Conservation (phyloP, 768 basidiomycete species). For the Leccinum ochraceum region DNA sequence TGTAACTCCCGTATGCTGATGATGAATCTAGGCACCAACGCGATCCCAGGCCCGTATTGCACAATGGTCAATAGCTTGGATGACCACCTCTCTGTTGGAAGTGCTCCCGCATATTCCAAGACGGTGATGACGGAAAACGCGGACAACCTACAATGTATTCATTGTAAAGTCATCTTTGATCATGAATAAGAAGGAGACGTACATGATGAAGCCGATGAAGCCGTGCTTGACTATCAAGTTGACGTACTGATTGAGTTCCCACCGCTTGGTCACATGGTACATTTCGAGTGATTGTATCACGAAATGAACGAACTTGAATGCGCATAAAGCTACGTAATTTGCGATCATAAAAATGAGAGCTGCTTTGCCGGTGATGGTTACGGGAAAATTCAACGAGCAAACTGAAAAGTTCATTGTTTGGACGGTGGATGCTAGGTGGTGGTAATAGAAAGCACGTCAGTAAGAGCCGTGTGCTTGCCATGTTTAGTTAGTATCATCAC, state of each 20-base stretch:
- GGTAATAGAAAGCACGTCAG: neutral
- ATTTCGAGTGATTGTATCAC: neutral
- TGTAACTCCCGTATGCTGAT: conserved; percentile 29
- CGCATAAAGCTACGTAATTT: neutral
- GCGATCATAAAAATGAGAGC: neutral
- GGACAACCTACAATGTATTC: neutral
- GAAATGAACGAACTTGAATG: neutral
- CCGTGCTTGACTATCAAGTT: neutral
- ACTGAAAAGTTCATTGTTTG: neutral
- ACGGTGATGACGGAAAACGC: accelerated
- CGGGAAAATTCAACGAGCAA: neutral
- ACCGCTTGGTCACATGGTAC: neutral
- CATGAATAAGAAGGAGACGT: neutral
- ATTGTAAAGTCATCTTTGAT: neutral
- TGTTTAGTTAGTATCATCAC: neutral
- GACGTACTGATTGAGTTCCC: neutral
- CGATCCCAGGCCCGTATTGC: neutral
- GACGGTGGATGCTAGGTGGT: neutral
- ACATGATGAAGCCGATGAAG: neutral
- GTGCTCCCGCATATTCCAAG: neutral
- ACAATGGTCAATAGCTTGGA: neutral
- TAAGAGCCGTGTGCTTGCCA: neutral
- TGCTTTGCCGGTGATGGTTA: neutral
- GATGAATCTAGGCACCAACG: conserved; percentile 47
- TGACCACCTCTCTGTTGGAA: neutral